Evolutionary conservation across 495 filamentous ascomycete genomes (phyloP).

Genomic region (Aspergillus haitiensis): DNA sequence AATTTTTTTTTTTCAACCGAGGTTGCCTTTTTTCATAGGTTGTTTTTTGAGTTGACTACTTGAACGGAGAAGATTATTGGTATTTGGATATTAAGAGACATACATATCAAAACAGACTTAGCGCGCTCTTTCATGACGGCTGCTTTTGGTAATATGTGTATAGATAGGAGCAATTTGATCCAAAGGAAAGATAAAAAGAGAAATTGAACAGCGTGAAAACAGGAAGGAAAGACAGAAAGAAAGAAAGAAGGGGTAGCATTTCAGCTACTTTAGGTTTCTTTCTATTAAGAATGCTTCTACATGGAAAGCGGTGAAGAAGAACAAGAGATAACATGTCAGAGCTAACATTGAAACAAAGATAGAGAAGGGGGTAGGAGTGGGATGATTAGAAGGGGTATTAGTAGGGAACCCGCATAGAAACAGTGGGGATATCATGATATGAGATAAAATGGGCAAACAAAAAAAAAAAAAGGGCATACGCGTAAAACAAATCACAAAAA

Average conservation of each 20-base stretch:
- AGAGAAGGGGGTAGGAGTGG: slow-evolving; percentile 22
- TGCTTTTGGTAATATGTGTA: slow-evolving; percentile 8
- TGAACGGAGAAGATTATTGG: not conserved
- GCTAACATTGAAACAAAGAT: slow-evolving; percentile 5
- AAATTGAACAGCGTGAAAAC: not conserved
- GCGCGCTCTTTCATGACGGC: not conserved
- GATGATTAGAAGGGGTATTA: slow-evolving; percentile 39
- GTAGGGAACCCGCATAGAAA: slow-evolving; percentile 32
- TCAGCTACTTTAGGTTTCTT: slow-evolving; percentile 20
- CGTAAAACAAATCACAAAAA: slow-evolving; percentile 22
- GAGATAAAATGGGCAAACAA: slow-evolving; percentile 26
- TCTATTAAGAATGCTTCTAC: slow-evolving; percentile 27
- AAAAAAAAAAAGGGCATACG: slow-evolving; percentile 23
- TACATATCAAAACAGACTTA: not conserved
- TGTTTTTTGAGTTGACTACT: too few species aligned
- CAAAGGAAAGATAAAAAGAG: not conserved
- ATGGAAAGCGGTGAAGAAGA: slow-evolving; percentile 11
- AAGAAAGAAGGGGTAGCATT: slow-evolving; percentile 8
- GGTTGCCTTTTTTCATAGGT: too few species aligned
- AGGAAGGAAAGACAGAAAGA: not conserved
- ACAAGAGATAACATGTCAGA: slow-evolving; percentile 9
- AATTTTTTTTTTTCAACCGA: too few species aligned
- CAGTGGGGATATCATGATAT: slow-evolving; percentile 43
- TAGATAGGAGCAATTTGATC: not conserved
- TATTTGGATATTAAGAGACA: not conserved